A percentile compares a stretch with the other conserved stretches of the same genome.
phyloP scores from a whole-genome alignment of 768 basidiomycete genomes.

The Aureoboletus auriporus region DNA sequence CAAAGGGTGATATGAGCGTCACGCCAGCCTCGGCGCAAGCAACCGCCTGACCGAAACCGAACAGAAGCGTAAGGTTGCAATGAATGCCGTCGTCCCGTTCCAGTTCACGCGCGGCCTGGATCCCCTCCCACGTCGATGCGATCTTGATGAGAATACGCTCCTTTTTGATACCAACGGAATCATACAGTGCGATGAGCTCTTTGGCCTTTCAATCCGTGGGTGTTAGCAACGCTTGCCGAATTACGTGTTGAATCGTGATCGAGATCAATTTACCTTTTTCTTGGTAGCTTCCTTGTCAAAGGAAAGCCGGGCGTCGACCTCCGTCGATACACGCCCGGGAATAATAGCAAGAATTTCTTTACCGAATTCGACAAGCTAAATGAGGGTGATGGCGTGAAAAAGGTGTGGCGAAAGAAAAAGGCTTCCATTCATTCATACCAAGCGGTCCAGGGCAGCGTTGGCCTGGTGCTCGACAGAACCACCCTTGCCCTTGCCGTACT shows the following conservation, averaged over 20 bases:
- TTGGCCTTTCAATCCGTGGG: slow-evolving; percentile 48
- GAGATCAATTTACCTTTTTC: slow-evolving; percentile 55
- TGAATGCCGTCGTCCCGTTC: slow-evolving; percentile 92
- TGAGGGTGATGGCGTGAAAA: slow-evolving; percentile 14
- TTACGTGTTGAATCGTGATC: slow-evolving; percentile 21
- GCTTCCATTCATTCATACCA: slow-evolving; percentile 57
- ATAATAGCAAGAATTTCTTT: slow-evolving; percentile 93
- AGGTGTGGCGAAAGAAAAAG: slow-evolving; percentile 7
- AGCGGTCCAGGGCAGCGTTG: slow-evolving; percentile 80
- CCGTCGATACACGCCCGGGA: slow-evolving; percentile 97
- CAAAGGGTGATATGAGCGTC: slow-evolving; percentile 98
- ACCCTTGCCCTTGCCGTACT: slow-evolving; percentile 77
- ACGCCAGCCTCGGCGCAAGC: slow-evolving; percentile 98
- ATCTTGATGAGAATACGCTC: slow-evolving; percentile 99
- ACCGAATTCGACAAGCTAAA: slow-evolving; percentile 94
- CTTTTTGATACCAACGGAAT: slow-evolving; percentile 88
- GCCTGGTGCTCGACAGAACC: slow-evolving; percentile 71
- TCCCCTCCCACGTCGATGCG: slow-evolving; percentile 99
- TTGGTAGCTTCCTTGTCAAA: slow-evolving; percentile 94
- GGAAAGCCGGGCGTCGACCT: slow-evolving; percentile 96
- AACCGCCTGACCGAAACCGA: slow-evolving; percentile 98
- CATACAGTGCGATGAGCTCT: slow-evolving; percentile 90
- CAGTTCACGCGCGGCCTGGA: slow-evolving; percentile 96
- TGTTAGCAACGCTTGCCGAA: slow-evolving; percentile 11
- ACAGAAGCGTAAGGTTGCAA: slow-evolving; percentile 98